These are phyloP conservation scores for Lipomyces spencermartinsiae DNA, from an alignment of 805 yeast species.

Conservation along the genomic window DNA sequence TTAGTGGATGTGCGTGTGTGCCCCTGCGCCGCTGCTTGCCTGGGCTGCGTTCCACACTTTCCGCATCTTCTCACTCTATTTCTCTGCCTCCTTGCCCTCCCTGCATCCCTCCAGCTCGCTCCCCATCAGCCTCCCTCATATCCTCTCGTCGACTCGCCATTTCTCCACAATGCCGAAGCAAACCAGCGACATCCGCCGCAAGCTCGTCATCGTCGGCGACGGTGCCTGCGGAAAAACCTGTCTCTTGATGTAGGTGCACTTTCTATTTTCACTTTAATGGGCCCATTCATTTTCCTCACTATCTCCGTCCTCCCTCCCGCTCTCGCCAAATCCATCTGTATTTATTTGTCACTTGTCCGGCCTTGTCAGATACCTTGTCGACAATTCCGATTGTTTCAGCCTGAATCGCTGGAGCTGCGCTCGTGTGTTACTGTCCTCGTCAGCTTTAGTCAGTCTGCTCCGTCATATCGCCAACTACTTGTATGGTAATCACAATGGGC, in stretches of 20 bases:
- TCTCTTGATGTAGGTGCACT: conserved; percentile 61
- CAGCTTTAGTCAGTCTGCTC: background rate
- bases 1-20: background rate
- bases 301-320: background rate
- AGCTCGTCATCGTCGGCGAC: conserved; percentile 93
- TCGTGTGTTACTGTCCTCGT: background rate
- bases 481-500: too few relatives aligned
- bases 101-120: background rate
- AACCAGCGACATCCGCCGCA: conserved; percentile 46
- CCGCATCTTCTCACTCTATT: conserved; percentile 12
- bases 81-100: background rate
- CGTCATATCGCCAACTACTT: background rate
- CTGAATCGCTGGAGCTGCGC: background rate
- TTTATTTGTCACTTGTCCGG: background rate
- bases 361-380: background rate
- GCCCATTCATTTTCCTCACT: background rate
- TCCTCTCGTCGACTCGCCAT: background rate
- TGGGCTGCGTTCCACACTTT: background rate
- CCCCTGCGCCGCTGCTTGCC: conserved; percentile 8
- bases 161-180: conserved; percentile 30
- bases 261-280: conserved; percentile 6
- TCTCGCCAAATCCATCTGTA: background rate
- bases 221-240: conserved; percentile 98
- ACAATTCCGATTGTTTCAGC: conserved; percentile 4
- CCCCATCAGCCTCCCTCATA: background rate